phyloP scores from a whole-genome alignment of 805 yeast genomes.

The Sugiyamaella qingdaonensis region DNA sequence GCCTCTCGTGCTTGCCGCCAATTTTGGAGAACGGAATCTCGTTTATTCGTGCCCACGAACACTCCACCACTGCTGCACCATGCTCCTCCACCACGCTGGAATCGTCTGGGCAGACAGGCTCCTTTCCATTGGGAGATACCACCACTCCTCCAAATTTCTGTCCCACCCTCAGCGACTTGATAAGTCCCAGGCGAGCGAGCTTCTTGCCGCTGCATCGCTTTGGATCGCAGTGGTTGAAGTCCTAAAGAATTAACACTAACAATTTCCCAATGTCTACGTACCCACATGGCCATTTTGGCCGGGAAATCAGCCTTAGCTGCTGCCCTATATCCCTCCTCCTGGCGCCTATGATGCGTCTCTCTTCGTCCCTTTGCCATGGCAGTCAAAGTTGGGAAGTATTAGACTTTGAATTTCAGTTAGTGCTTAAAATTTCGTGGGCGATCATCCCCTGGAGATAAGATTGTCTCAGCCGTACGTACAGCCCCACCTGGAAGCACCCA shows the following conservation, averaged over 20 bases:
- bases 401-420: no score
- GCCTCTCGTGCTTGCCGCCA: constrained; percentile 84
- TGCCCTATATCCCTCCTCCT: constrained; percentile 5
- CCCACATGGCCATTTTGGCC: constrained; percentile 89
- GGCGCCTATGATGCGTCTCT: constrained; percentile 12
- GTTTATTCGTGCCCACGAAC: constrained; percentile 97
- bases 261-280: constrained; percentile 15
- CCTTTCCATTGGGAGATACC: constrained; percentile 88
- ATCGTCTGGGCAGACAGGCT: constrained; percentile 88
- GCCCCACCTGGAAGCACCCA: neutral
- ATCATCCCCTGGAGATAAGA: neutral
- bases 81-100: constrained; percentile 62
- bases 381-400: no score
- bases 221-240: constrained; percentile 97
- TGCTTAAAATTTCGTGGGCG: neutral
- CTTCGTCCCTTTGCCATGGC: constrained; percentile 7
- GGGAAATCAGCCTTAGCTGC: constrained; percentile 49
- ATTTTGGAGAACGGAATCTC: constrained; percentile 93
- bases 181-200: constrained; percentile 80
- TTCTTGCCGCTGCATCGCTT: constrained; percentile 96
- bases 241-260: constrained; percentile 39
- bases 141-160: constrained; percentile 89
- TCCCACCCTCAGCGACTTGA: constrained; percentile 77
- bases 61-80: constrained; percentile 98
- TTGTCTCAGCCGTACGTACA: neutral